Percentiles rank a stretch among this genome's conserved stretches.
These are phyloP conservation scores for Bipolaris bicolor DNA, from an alignment of 2,329 filamentous ascomycete genomes.

Conservation along the genomic window DNA sequence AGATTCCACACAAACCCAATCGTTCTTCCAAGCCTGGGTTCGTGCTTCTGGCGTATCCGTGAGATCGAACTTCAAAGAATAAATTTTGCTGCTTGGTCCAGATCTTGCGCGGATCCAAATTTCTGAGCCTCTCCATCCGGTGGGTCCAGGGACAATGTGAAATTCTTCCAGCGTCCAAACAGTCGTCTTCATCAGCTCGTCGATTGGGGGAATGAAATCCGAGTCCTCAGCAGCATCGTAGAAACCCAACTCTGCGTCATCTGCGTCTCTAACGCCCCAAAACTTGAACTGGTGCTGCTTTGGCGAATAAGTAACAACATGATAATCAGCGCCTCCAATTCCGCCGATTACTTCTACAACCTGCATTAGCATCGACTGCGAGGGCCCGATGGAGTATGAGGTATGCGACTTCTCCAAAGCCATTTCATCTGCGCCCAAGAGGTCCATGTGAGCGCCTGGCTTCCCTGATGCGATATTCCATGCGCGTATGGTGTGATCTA, in stretches of 20 bases:
- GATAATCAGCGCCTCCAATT: slow-evolving; percentile 59
- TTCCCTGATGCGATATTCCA: slow-evolving; percentile 88
- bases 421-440: slow-evolving; percentile 65
- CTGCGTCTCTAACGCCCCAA: slow-evolving; percentile 74
- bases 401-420: slow-evolving; percentile 69
- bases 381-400: slow-evolving; percentile 78
- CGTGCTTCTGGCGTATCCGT: slow-evolving; percentile 68
- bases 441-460: slow-evolving; percentile 76
- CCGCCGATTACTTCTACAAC: slow-evolving; percentile 66
- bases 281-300: slow-evolving; percentile 94
- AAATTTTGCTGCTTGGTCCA: slow-evolving; percentile 65
- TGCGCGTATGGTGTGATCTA: slow-evolving; percentile 86
- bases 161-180: slow-evolving; percentile 60
- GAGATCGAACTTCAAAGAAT: slow-evolving; percentile 76
- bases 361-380: slow-evolving; percentile 76
- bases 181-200: slow-evolving; percentile 58
- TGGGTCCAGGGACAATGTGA: slow-evolving; percentile 46
- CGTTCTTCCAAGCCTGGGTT: slow-evolving; percentile 68
- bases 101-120: slow-evolving; percentile 61
- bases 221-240: slow-evolving; percentile 72
- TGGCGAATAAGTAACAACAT: slow-evolving; percentile 84
- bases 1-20: slow-evolving; percentile 55
- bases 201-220: slow-evolving; percentile 67
- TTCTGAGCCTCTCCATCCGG: slow-evolving; percentile 49
- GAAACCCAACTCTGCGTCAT: slow-evolving; percentile 64